Percentiles rank a stretch among this genome's conserved stretches.
phyloP scores from a whole-genome alignment of 2,329 filamentous ascomycete species.

The Aspergillus caelatus region DNA sequence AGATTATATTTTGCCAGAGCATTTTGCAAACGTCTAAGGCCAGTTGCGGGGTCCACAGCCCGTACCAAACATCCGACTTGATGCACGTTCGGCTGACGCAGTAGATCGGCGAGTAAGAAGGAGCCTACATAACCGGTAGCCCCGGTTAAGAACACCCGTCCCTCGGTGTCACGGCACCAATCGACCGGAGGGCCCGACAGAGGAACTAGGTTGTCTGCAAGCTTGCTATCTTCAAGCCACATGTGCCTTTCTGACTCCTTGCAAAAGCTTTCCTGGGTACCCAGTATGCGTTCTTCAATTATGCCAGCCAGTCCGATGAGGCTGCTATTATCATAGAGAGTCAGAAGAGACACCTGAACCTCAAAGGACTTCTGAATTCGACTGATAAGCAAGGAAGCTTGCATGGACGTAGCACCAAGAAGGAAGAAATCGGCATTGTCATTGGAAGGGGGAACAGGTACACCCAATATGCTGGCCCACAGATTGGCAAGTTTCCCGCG shows the following conservation, averaged over 20 bases:
- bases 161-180: slow-evolving; percentile 26
- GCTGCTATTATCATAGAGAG: not conserved
- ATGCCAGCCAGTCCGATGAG: not conserved
- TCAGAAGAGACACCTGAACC: not conserved
- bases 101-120: slow-evolving; percentile 71
- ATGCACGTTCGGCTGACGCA: slow-evolving; percentile 54
- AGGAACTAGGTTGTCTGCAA: not conserved
- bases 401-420: not conserved
- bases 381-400: not conserved
- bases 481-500: not conserved
- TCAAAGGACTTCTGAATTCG: not conserved
- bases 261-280: not conserved
- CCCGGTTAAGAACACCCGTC: slow-evolving; percentile 71
- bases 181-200: slow-evolving; percentile 16
- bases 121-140: slow-evolving; percentile 82
- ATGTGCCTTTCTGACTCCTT: not conserved
- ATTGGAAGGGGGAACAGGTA: not conserved
- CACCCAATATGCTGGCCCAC: not conserved
- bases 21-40: slow-evolving; percentile 9
- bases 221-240: not conserved
- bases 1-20: slow-evolving; percentile 16
- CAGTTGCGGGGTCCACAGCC: slow-evolving; percentile 53
- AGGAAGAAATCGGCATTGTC: not conserved
- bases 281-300: not conserved
- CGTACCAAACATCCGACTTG: slow-evolving; percentile 74